Conservation (phyloP, 1,284 basidiomycete species). For the Ganoderma multipileum region DNA sequence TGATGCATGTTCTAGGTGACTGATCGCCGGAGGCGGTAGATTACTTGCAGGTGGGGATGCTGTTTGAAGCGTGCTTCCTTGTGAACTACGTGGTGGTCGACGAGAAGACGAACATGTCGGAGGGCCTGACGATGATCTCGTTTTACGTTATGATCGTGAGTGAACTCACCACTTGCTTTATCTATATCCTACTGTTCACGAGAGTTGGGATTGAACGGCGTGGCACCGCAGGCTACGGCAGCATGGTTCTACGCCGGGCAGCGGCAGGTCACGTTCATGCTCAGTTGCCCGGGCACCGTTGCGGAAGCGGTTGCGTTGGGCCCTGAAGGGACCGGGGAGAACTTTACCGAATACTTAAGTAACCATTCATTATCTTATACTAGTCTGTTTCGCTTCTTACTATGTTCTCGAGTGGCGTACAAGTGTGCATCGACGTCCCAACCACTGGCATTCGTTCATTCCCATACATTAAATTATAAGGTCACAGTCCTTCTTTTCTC, state of each 20-base stretch:
- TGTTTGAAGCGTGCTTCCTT: constrained; percentile 68
- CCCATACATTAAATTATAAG: neutral
- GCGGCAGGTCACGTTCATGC: constrained; percentile 44
- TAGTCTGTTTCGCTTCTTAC: neutral
- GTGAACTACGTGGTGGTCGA: constrained; percentile 77
- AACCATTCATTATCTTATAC: neutral
- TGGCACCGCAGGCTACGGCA: constrained; percentile 46
- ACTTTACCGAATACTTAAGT: neutral
- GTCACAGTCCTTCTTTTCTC: neutral
- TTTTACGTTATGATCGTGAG: constrained; percentile 65
- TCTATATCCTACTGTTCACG: neutral
- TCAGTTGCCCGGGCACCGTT: constrained; percentile 29
- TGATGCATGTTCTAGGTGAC: neutral
- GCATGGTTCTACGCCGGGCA: constrained; percentile 66
- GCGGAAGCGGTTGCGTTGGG: constrained; percentile 16
- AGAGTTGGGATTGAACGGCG: neutral
- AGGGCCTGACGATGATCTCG: constrained; percentile 62
- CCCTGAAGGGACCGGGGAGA: neutral
- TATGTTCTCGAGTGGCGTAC: neutral
- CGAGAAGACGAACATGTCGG: constrained; percentile 72
- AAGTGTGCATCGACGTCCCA: neutral
- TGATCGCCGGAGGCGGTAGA: constrained; percentile 37
- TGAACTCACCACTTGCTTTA: constrained; percentile 4
- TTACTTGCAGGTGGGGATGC: constrained; percentile 63
- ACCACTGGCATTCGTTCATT: neutral